phyloP scores from a whole-genome alignment of 148 eudicot genomes.

The Chenopodium suecicum region DNA sequence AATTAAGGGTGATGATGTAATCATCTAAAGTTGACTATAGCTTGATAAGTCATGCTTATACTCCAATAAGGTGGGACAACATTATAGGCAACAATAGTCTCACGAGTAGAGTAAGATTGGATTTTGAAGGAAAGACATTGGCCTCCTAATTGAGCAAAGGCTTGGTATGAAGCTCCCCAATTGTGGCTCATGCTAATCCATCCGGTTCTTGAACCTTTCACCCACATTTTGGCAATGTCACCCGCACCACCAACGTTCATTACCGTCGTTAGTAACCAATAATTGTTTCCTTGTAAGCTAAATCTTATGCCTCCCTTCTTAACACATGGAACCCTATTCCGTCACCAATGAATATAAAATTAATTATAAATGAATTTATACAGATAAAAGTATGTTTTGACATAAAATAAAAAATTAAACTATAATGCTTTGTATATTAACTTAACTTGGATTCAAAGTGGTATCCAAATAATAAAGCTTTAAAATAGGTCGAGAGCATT shows the following conservation, averaged over 20 bases:
- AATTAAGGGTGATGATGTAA: neutral
- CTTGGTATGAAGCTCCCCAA: conserved; percentile 93
- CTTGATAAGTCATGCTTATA: conserved; percentile 47
- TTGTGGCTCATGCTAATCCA: conserved; percentile 94
- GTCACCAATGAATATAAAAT: neutral
- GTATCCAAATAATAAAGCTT: too few species aligned
- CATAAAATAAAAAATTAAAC: too few species aligned
- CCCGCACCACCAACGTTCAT: conserved; percentile 87
- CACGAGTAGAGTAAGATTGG: conserved; percentile 44
- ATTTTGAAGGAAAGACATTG: conserved; percentile 66
- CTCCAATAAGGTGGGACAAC: conserved; percentile 64
- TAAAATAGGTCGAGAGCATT: too few species aligned
- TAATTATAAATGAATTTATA: too few species aligned
- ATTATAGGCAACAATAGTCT: conserved; percentile 47
- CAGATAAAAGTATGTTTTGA: too few species aligned
- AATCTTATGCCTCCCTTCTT: conserved; percentile 60
- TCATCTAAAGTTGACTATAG: conserved; percentile 49
- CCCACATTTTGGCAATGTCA: conserved; percentile 65
- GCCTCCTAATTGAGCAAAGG: conserved; percentile 62
- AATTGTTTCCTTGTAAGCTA: conserved; percentile 58
- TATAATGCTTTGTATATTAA: too few species aligned
- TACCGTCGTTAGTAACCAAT: conserved; percentile 71
- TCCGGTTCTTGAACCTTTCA: conserved; percentile 59
- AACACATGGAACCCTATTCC: conserved; percentile 59
- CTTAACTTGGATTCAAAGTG: too few species aligned